Base-by-base conservation (phyloP, 2,329 filamentous ascomycete genomes). In the Ophiosphaerella narmari region DNA sequence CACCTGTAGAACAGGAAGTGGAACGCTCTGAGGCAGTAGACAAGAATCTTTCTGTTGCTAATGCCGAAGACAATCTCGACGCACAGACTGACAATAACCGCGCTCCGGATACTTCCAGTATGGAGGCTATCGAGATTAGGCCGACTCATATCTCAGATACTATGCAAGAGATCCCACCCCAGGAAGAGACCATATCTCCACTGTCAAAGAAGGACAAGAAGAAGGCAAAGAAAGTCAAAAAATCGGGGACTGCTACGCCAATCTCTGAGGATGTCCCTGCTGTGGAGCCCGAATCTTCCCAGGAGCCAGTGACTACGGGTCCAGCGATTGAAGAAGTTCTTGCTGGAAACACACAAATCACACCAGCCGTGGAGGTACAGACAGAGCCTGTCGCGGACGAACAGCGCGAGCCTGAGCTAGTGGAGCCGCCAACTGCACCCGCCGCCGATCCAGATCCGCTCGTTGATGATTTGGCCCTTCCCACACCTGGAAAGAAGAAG, bases 131-230 rank as follows among this genome's bases (percentile, higher is more conserved):
- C 24, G 34, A 49, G 14, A 39, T 26, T 23, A 42, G 47, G 37
- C 24, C 48, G 41, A 36, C 39, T 26, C 9, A 36, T 1, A 36
- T 16, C n/a, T 35, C 48, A 26, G 16, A 2, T 2, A 35, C 32
- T 23, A 43, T 51, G 24, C 33, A 39, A 18, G 48, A 52, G n/a
- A 34, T 13, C 7, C 16, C 37, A 7, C 16, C 43, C 11, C 32
- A 40, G 5, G 34, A 57, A 31, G 54, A 43, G 5, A 43, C 41
- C 7, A 33, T 40, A 45, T 33, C 47, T 29, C 24, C 47, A 11
- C 9, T 55, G 8, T 60, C 59, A 1, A 67, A 66, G 48, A 65
- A 68, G 31, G 63, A 63, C 8, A 66, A 60, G 57, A 69, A 70
- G 48, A 67, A 69, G 42, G 57, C 52, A 1, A 69, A 66, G 60